These are phyloP conservation scores for Ampelomyces quisqualis DNA, from an alignment of 2,329 filamentous ascomycete genomes.

Conservation along the genomic window DNA sequence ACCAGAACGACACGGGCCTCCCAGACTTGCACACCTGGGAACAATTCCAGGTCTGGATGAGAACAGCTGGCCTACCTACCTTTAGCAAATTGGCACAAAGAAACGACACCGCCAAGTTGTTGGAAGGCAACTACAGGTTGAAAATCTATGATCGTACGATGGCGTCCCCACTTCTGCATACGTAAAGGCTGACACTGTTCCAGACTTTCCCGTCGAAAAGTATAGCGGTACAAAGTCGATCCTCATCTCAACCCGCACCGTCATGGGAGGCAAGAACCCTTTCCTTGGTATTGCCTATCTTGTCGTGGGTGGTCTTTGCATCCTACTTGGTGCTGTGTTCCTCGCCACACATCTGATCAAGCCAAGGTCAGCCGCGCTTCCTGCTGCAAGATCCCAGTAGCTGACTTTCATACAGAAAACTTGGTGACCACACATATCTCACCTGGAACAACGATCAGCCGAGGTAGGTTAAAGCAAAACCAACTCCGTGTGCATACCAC, in stretches of 20 bases:
- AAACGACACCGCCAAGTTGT: slow-evolving; percentile 72
- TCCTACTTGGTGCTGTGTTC: slow-evolving; percentile 84
- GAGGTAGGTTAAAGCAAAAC: too few relatives aligned
- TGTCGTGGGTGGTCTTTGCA: slow-evolving; percentile 89
- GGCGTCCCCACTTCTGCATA: neutral
- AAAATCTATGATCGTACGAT: slow-evolving; percentile 74
- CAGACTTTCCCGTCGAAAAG: slow-evolving; percentile 75
- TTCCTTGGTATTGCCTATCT: slow-evolving; percentile 97
- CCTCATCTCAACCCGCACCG: slow-evolving; percentile 82
- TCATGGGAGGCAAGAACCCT: slow-evolving; percentile 92
- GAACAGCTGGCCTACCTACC: slow-evolving; percentile 86
- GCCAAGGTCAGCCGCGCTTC: slow-evolving; percentile 65
- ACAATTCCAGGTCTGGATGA: slow-evolving; percentile 98
- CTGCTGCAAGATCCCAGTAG: slow-evolving; percentile 2
- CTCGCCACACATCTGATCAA: slow-evolving; percentile 88
- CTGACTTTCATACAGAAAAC: slow-evolving; percentile 64
- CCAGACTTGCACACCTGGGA: slow-evolving; percentile 75
- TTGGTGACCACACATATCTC: slow-evolving; percentile 95
- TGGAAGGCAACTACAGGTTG: slow-evolving; percentile 70
- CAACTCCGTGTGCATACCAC: too few relatives aligned
- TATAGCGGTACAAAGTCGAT: slow-evolving; percentile 90
- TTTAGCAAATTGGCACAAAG: slow-evolving; percentile 92
- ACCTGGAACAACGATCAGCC: slow-evolving; percentile 83
- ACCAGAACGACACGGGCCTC: slow-evolving; percentile 63
- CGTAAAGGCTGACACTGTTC: slow-evolving; percentile 23